Evolutionary conservation across 164 flowering plant genomes (phyloP).

Genomic region (Vitis riparia): DNA sequence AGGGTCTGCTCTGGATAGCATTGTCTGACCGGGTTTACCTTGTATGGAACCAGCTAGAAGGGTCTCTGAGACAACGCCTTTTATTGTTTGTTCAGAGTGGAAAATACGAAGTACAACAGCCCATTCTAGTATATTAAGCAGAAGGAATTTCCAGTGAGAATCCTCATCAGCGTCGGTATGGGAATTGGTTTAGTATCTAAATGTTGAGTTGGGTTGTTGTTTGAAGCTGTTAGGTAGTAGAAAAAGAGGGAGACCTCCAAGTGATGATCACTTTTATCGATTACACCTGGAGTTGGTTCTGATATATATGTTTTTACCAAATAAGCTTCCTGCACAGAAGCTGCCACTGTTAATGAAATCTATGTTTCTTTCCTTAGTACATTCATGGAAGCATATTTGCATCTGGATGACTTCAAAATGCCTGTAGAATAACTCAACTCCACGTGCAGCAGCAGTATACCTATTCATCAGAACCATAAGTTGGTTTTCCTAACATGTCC

Average conservation of each 20-base stretch:
- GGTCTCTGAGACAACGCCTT: conserved; percentile 57
- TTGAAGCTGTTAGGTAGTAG: neutral
- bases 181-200: neutral
- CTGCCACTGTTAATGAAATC: conserved; percentile 2
- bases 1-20: conserved; percentile 1
- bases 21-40: neutral
- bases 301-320: conserved; percentile 7
- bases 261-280: conserved; percentile 40
- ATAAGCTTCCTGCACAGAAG: conserved; percentile 6
- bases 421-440: too few species aligned
- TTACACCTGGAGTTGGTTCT: conserved; percentile 28
- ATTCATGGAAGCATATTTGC: neutral
- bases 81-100: conserved; percentile 51
- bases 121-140: too few species aligned
- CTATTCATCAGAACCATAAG: too few species aligned
- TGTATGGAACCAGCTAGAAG: neutral
- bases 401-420: neutral
- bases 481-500: too few species aligned
- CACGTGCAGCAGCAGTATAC: too few species aligned
- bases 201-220: neutral
- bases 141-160: neutral
- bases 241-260: conserved; percentile 13
- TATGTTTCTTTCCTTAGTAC: too few species aligned
- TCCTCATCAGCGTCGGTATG: neutral
- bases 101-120: conserved; percentile 1